A percentile compares a stretch with the other conserved stretches of the same genome.
Conservation (phyloP, 1,284 basidiomycete species). For the Neotropicomus parvogracilis region DNA sequence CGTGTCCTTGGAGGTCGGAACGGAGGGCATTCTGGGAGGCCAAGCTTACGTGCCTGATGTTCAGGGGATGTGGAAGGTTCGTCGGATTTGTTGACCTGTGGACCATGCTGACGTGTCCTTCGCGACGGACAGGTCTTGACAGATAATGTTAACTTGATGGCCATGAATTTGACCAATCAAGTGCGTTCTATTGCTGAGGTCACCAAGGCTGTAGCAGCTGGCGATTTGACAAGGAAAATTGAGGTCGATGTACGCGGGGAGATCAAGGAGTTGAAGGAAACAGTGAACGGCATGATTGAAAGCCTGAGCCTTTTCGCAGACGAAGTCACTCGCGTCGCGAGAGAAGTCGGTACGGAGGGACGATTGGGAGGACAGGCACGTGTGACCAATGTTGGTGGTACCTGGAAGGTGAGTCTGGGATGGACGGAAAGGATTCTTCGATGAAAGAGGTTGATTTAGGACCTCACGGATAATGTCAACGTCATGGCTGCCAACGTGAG, state of each 20-base stretch:
- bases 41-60: slow-evolving; percentile 87
- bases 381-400: slow-evolving; percentile 91
- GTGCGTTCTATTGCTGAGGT: slow-evolving; percentile 85
- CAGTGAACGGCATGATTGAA: slow-evolving; percentile 91
- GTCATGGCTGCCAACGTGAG: slow-evolving; percentile 81
- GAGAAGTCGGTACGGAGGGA: slow-evolving; percentile 92
- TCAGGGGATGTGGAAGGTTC: slow-evolving; percentile 88
- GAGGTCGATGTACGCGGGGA: slow-evolving; percentile 87
- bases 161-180: slow-evolving; percentile 90
- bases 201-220: slow-evolving; percentile 86
- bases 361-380: slow-evolving; percentile 82
- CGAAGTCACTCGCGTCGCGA: slow-evolving; percentile 83
- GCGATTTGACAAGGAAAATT: slow-evolving; percentile 89
- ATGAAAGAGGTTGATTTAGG: slow-evolving; percentile 34
- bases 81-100: slow-evolving; percentile 8
- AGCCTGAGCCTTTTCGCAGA: slow-evolving; percentile 84
- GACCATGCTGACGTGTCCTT: slow-evolving; percentile 2
- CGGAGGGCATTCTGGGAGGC: slow-evolving; percentile 93
- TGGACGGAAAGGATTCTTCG: background rate
- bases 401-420: slow-evolving; percentile 74
- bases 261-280: slow-evolving; percentile 83
- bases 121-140: slow-evolving; percentile 52
- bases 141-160: slow-evolving; percentile 85
- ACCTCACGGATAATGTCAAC: slow-evolving; percentile 93
- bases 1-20: slow-evolving; percentile 90